Percentiles rank a stretch among this genome's conserved stretches.
phyloP scores from a whole-genome alignment of 1,284 basidiomycete species.

The Puccinia triticina region DNA sequence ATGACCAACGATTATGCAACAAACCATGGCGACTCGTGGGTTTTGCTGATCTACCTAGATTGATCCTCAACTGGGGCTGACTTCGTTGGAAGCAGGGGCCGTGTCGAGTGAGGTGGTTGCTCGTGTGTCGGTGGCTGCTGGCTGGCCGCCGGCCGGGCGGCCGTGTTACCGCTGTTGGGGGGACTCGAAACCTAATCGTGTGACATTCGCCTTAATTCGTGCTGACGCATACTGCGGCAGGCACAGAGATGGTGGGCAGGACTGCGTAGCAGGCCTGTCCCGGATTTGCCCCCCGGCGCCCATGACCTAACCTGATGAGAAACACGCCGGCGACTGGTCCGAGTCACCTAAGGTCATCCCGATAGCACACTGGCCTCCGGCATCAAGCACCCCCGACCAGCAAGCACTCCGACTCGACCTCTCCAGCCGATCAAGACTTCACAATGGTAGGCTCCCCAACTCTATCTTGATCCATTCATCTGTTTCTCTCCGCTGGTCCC shows the following conservation, averaged over 20 bases:
- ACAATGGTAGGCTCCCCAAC: conserved; percentile 32
- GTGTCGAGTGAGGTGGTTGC: conserved; percentile 33
- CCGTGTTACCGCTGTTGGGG: neutral
- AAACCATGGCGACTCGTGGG: neutral
- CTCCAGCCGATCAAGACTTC: conserved; percentile 1
- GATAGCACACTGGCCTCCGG: neutral
- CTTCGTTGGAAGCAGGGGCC: conserved; percentile 52
- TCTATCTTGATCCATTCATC: neutral
- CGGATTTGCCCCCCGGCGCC: neutral
- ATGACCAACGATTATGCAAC: neutral
- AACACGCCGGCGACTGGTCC: neutral
- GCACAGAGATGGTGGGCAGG: neutral
- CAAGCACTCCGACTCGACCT: neutral
- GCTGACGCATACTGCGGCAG: too few relatives aligned
- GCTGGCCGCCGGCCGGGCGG: neutral
- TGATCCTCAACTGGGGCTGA: conserved; percentile 51
- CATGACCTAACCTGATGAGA: conserved; percentile 9
- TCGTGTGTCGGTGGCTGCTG: neutral
- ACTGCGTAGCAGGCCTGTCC: neutral
- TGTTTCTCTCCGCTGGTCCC: conserved; percentile 38
- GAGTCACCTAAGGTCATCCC: neutral
- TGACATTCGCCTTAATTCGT: too few relatives aligned
- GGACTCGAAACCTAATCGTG: neutral
- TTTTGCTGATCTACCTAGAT: neutral
- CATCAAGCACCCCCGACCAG: neutral